phyloP scores from a whole-genome alignment of 2,329 filamentous ascomycete genomes.

The Diaporthe sp. region DNA sequence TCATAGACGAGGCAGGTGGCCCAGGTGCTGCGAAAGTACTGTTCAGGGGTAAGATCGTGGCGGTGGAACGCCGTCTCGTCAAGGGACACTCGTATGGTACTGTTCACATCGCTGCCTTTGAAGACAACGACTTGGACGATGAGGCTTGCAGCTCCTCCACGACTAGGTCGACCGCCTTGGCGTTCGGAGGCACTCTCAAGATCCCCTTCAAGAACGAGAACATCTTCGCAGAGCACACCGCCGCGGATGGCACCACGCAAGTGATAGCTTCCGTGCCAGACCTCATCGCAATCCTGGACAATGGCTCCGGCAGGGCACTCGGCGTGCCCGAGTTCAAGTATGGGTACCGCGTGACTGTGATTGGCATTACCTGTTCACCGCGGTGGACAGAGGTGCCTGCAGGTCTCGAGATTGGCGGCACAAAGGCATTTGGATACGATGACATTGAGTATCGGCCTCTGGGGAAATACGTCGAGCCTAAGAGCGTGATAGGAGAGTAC shows the following conservation, averaged over 20 bases:
- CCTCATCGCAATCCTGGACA: constrained; percentile 63
- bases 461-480: constrained; percentile 65
- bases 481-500: constrained; percentile 68
- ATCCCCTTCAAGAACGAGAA: constrained; percentile 50
- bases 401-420: constrained; percentile 64
- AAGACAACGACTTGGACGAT: constrained; percentile 44
- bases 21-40: constrained; percentile 60
- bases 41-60: constrained; percentile 67
- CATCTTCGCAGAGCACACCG: constrained; percentile 43
- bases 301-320: constrained; percentile 62
- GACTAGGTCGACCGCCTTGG: constrained; percentile 30
- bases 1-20: constrained; percentile 64
- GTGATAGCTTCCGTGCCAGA: constrained; percentile 64
- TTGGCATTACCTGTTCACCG: constrained; percentile 68
- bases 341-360: constrained; percentile 64
- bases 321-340: constrained; percentile 70
- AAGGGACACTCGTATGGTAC: constrained; percentile 65
- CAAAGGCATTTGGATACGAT: constrained; percentile 53
- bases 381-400: constrained; percentile 64
- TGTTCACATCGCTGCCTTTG: constrained; percentile 47
- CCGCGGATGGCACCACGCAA: constrained; percentile 39
- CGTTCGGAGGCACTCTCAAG: constrained; percentile 44
- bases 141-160: constrained; percentile 23
- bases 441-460: constrained; percentile 62
- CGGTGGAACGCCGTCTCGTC: constrained; percentile 62